Evolutionary conservation across 2,329 filamentous ascomycete genomes (phyloP).

Genomic region (Exserohilum turcica): DNA sequence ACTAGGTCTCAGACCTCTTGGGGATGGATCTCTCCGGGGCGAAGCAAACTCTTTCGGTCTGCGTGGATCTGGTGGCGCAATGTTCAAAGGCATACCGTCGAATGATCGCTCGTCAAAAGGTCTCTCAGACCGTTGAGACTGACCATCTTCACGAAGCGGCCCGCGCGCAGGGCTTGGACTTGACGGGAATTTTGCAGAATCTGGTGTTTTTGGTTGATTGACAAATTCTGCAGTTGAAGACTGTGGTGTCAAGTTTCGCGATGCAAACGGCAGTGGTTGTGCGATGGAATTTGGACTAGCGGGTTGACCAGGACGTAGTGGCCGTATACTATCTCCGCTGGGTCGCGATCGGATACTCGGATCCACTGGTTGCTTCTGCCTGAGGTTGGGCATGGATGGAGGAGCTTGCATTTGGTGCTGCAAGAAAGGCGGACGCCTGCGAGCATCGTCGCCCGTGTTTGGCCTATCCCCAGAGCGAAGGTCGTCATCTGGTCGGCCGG

Average conservation of each 20-base stretch:
- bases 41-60: slow-evolving; percentile 37
- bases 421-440: slow-evolving; percentile 31
- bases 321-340: slow-evolving; percentile 45
- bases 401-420: slow-evolving; percentile 28
- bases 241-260: slow-evolving; percentile 48
- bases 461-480: slow-evolving; percentile 29
- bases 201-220: slow-evolving; percentile 40
- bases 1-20: slow-evolving; percentile 40
- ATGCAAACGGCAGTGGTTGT: slow-evolving; percentile 30
- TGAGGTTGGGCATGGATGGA: slow-evolving; percentile 35
- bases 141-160: slow-evolving; percentile 36
- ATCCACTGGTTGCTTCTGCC: slow-evolving; percentile 43
- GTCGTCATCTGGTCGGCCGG: slow-evolving; percentile 27
- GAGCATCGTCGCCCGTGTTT: slow-evolving; percentile 37
- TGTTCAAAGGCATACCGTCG: slow-evolving; percentile 27
- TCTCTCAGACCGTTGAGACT: slow-evolving; percentile 36
- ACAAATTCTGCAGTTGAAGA: slow-evolving; percentile 48
- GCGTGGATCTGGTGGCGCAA: slow-evolving; percentile 34
- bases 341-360: slow-evolving; percentile 41
- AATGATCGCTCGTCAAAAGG: slow-evolving; percentile 35
- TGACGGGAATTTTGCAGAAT: slow-evolving; percentile 31
- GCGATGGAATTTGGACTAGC: slow-evolving; percentile 41
- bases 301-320: slow-evolving; percentile 38
- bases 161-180: slow-evolving; percentile 37
- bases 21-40: slow-evolving; percentile 38